Base-by-base conservation (phyloP, 208 protist species). In the Acanthamoeba castellanii region DNA sequence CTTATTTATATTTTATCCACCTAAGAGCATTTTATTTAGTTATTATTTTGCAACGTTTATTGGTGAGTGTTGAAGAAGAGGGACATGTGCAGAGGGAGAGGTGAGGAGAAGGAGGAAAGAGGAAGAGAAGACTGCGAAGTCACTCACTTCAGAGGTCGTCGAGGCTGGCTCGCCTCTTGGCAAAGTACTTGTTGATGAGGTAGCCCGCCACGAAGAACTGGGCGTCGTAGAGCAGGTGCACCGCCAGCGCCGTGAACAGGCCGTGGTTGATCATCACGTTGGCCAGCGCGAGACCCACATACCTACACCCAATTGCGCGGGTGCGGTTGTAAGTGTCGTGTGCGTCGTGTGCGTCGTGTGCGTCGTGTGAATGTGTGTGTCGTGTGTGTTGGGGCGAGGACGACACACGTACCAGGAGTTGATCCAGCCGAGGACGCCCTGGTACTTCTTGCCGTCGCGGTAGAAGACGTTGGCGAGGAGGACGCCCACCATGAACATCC, bases 141-240 rank as follows among this genome's bases (percentile, higher is more conserved):
- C 3, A 72, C 64, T 72, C 3, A 3, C 74, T 42, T 88, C 22
- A 88, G 42, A 88, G 32, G 52, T 88, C 81, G 52, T 88, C 20
- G 81, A 59, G 81, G 30, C 30, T 18, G 81, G 81, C 2, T 64
- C 52, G 45, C 81, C 45, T 88, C 81, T 52, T 52, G 27, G 25
- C 34, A 22, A n/a, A 59, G 81, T 88, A 92, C 59, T 92, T 92
- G 50, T 55, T 76, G 87, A 92, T 34, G n/a, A 92, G 22, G 64
- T 74, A 92, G 11, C 87, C 87, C n/a, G 34, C 59, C 22, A 92
- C n/a, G 59, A 92, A 55, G 87, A 74, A 92, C 87, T 92, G n/a
- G 9, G 45, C 37, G 59, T 92, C 87, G 59, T 92, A 92, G 57
- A 92, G 42, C 9, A 92, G 87, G 64, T 92, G 87, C 57, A 92